Conservation (phyloP, 345 rosid species). For the Limnanthes douglasii region DNA sequence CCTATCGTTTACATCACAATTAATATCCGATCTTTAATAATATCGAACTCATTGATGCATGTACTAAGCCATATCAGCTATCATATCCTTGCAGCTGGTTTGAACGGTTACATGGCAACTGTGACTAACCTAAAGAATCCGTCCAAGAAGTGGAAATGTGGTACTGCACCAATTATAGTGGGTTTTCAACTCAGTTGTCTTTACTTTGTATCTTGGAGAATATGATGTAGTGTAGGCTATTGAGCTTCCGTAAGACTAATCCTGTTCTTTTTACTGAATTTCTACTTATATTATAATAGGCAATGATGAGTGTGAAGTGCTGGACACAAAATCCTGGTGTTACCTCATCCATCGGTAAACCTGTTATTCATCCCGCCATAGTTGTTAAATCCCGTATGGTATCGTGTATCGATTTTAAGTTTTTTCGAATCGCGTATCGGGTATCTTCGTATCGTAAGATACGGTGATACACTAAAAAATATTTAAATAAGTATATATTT, state of each 20-base stretch:
- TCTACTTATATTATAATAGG: conserved; percentile 20
- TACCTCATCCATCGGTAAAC: conserved; percentile 62
- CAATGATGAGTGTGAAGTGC: conserved; percentile 87
- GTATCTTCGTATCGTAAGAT: no score
- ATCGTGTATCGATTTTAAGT: no score
- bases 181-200: conserved; percentile 11
- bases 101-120: conserved; percentile 96
- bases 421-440: no score
- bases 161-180: conserved; percentile 93
- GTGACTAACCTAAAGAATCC: conserved; percentile 77
- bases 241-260: neutral
- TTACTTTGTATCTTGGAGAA: neutral
- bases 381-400: no score
- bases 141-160: conserved; percentile 86
- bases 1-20: conserved; percentile 3
- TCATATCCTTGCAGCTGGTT: conserved; percentile 87
- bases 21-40: neutral
- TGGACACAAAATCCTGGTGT: conserved; percentile 76
- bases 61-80: conserved; percentile 87
- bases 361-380: conserved; percentile 80
- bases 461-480: no score
- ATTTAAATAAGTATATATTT: no score
- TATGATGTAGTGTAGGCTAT: neutral
- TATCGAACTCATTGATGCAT: conserved; percentile 15
- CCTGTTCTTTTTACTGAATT: conserved; percentile 2